Evolutionary conservation across 768 basidiomycete genomes (phyloP), one percentile per base, ranked within the genome.

Genomic region (Suillus spraguei): DNA sequence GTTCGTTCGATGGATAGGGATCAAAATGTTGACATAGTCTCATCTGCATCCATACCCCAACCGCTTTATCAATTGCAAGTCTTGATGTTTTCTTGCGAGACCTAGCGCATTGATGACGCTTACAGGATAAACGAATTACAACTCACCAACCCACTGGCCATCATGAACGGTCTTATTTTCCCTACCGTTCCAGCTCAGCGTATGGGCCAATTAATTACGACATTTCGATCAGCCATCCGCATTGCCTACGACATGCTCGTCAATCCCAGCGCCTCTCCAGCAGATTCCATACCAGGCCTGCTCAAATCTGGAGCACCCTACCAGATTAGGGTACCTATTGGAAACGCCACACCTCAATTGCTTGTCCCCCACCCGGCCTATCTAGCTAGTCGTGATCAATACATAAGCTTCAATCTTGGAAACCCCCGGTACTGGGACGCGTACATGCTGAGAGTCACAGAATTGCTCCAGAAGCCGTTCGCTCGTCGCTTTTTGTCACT

Each of bases 251-350:
- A 13, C 22, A 47, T 47, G 46, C 14, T 5, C 3, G 5, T 47
- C 22, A 24, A 47, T 47, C 46, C 46, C 13, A 14, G 5, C 2
- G 5, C 22, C 22, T 14, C 5, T 13, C 46, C 46, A 24, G 22
- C 3, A 6, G 11, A 47, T 14, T 47, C 22, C 4, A 47, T 47
- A 6, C 44, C 44, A 46, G 44, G 44, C 20, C 44, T 46, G 44
- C 44, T 46, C 22, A 46, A n/a, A 22, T 46, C 44, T 46, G 44
- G 44, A 46, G 44, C 44, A 46, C 44, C 44, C n/a, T 46, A n/a
- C 44, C 44, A n/a, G 9, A n/a, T 22, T 13, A 22, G 9, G 46
- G 46, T 47, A n/a, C 46, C 22, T 22, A 22, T 47, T 5, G 11
- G 10, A 47, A 11, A 47, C 4, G 5, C 22, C 11, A 47, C 46